These are phyloP conservation scores for Astrothelium subdiscretum DNA, from an alignment of 495 filamentous ascomycete genomes.

Conservation along the genomic window DNA sequence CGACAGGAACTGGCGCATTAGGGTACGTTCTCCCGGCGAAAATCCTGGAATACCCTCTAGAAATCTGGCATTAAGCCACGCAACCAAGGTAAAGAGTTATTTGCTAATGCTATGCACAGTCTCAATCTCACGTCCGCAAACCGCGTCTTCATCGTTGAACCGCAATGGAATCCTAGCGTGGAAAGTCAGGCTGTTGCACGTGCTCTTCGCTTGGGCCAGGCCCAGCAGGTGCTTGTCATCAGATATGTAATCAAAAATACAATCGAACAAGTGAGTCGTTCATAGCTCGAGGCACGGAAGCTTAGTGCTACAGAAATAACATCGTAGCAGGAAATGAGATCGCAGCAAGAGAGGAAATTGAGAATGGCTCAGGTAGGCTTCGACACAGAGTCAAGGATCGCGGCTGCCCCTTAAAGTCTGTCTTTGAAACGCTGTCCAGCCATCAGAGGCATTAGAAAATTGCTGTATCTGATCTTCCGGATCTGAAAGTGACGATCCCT, in stretches of 20 bases:
- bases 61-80: not conserved
- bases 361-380: not conserved
- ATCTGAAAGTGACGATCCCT: no score
- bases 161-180: constrained; percentile 63
- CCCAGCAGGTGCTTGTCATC: constrained; percentile 77
- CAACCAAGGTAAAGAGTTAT: not conserved
- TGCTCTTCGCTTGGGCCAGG: constrained; percentile 77
- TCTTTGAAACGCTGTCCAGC: no score
- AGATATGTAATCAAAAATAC: constrained; percentile 73
- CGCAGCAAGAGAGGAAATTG: not conserved
- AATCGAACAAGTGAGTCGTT: constrained; percentile 81
- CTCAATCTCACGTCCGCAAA: constrained; percentile 80
- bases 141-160: constrained; percentile 80
- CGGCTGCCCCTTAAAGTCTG: not conserved
- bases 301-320: not conserved
- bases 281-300: not conserved
- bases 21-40: constrained; percentile 30
- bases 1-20: constrained; percentile 67
- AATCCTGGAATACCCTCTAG: not conserved
- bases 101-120: constrained; percentile 22
- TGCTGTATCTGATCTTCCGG: no score
- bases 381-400: not conserved
- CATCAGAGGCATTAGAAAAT: no score
- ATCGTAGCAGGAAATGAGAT: not conserved
- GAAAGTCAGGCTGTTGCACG: constrained; percentile 86